phyloP scores from a whole-genome alignment of 2,329 filamentous ascomycete species.

The Tricladium varicosporioides region DNA sequence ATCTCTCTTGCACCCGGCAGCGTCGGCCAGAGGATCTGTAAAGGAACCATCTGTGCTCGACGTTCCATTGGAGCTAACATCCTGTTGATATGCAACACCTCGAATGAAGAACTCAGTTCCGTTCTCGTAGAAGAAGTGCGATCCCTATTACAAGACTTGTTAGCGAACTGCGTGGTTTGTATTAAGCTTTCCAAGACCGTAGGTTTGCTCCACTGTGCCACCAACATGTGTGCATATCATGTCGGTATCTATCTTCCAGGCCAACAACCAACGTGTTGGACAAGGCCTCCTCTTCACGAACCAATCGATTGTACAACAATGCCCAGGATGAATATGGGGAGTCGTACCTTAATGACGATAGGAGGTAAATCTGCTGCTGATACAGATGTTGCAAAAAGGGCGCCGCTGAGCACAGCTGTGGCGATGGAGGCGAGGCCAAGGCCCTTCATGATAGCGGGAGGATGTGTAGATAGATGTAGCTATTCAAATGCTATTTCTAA shows the following conservation, averaged over 20 bases:
- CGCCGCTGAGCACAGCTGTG: slow-evolving; percentile 46
- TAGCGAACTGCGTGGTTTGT: background rate
- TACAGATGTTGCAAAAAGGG: slow-evolving; percentile 47
- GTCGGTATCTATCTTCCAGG: no score
- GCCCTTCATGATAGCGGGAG: slow-evolving; percentile 50
- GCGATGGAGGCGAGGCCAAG: slow-evolving; percentile 43
- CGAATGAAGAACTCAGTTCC: slow-evolving; percentile 87
- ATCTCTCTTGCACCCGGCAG: slow-evolving; percentile 73
- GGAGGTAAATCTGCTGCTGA: slow-evolving; percentile 55
- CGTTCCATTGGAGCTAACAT: slow-evolving; percentile 56
- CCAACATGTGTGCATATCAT: no score
- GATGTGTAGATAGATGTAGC: slow-evolving; percentile 15
- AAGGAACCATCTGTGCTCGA: slow-evolving; percentile 55
- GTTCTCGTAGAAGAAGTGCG: slow-evolving; percentile 46
- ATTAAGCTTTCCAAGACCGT: no score
- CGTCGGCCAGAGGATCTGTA: slow-evolving; percentile 78
- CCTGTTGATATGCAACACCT: slow-evolving; percentile 94
- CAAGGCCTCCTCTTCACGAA: no score
- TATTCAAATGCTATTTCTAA: slow-evolving; percentile 1
- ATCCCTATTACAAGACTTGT: slow-evolving; percentile 25
- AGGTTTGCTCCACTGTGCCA: no score
- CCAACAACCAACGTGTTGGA: no score
- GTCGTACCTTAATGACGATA: slow-evolving; percentile 45
- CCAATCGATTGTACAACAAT: no score
- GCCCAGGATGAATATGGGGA: background rate